Conservation (phyloP, 2,329 filamentous ascomycete genomes). For the Trichoderma pleuroti region DNA sequence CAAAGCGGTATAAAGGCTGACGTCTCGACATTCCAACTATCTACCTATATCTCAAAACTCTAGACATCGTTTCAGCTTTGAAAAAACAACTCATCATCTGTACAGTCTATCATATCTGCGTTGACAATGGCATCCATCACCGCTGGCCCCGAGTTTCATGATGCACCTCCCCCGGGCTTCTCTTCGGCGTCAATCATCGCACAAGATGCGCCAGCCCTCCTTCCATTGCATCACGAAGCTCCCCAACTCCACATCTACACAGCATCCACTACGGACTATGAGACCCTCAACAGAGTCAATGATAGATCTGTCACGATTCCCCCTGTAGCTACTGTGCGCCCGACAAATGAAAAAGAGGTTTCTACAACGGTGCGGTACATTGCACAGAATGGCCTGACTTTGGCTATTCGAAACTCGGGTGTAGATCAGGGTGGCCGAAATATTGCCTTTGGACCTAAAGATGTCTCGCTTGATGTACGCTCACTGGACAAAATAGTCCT, state of each 20-base stretch:
- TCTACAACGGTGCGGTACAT: conserved; percentile 1
- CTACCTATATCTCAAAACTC: too few species aligned
- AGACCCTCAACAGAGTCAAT: neutral
- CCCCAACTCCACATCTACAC: conserved; percentile 2
- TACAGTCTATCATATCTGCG: too few species aligned
- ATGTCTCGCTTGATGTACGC: conserved; percentile 19
- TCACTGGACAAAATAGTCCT: conserved; percentile 9
- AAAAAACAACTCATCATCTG: too few species aligned
- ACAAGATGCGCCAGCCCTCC: neutral
- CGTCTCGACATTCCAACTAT: neutral
- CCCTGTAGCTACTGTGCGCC: conserved; percentile 8
- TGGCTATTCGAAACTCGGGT: conserved; percentile 17
- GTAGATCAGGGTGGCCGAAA: conserved; percentile 19
- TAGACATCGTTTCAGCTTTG: too few species aligned
- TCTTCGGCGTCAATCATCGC: neutral
- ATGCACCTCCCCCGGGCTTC: neutral
- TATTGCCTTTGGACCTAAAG: conserved; percentile 14
- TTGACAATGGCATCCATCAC: neutral
- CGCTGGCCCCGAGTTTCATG: neutral
- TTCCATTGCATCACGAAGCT: neutral
- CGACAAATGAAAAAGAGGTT: neutral
- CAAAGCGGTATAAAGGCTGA: neutral
- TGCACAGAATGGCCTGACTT: neutral
- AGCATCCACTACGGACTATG: neutral
- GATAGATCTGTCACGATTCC: neutral